Evolutionary conservation across 441 rosid genomes (phyloP).

Genomic region (Isatis lusitanica): DNA sequence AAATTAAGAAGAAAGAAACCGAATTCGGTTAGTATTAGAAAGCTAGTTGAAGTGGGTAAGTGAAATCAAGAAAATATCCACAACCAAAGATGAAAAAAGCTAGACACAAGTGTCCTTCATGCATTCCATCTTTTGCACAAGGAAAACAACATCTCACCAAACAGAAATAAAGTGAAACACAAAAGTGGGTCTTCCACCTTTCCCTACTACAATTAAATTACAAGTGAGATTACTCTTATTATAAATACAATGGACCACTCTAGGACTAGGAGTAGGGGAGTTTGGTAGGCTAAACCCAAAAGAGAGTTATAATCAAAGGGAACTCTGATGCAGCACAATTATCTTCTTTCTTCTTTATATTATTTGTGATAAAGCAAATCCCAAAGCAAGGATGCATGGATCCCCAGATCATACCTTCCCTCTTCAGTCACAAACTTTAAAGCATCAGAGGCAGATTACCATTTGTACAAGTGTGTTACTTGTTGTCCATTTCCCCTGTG

Average conservation of each 20-base stretch:
- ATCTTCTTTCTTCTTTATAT: constrained; percentile 20
- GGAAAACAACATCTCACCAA: constrained; percentile 35
- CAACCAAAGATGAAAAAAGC: constrained; percentile 4
- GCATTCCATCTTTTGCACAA: constrained; percentile 30
- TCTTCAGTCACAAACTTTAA: constrained; percentile 8
- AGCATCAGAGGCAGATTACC: constrained; percentile 8
- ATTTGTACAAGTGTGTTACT: constrained; percentile 22
- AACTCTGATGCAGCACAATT: constrained; percentile 1
- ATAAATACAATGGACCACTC: constrained; percentile 22
- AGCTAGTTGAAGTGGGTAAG: not conserved
- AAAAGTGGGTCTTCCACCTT: constrained; percentile 26
- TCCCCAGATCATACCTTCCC: constrained; percentile 23
- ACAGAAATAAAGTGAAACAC: constrained; percentile 24
- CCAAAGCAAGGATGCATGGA: constrained; percentile 25
- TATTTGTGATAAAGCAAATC: constrained; percentile 28
- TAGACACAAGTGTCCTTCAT: constrained; percentile 34
- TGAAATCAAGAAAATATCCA: constrained; percentile 7
- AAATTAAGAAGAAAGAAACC: not conserved
- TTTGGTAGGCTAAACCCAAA: constrained; percentile 4
- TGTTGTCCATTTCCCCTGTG: constrained; percentile 12
- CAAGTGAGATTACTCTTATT: constrained; percentile 7
- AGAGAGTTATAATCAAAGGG: constrained; percentile 4
- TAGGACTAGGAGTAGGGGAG: not conserved
- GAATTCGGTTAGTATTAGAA: not conserved
- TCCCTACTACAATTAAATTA: constrained; percentile 15